Base-by-base conservation (phyloP, 768 basidiomycete genomes). In the Chalciporus piperatus region DNA sequence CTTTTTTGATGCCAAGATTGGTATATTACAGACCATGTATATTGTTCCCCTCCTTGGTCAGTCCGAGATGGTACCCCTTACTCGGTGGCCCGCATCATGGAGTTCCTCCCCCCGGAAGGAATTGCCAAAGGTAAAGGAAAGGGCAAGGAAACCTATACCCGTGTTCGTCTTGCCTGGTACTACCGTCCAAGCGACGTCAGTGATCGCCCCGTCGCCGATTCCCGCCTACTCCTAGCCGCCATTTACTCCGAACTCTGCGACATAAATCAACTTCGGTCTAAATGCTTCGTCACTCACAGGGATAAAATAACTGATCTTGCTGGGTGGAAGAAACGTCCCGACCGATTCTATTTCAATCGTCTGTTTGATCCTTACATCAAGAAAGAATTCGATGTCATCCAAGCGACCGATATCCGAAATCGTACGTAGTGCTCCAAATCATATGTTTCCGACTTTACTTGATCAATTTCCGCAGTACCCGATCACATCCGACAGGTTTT, bases 301-400 rank as follows among this genome's bases (percentile, higher is more conserved):
- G 94, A 98, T 77, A 92, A 93, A 75, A 94, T 96, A 61, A 85
- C 90, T 44, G 91, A 98, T 74, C 75, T 97, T 33, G 82, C 89
- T 64, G 87, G 85, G 6, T 98, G 92, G 92, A 98, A 94, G 76
- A 91, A 90, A 70, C 80, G 85, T 40, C 87, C 90, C 2, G 96
- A 99, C 71, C 83, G 91, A 58, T 99, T 99, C 78, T 97, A 95
- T 76, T 99, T 94, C 78, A 85, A 85, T 62, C 85, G 89, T 62
- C 78, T 98, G 25, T 99, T 96, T 67, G 96, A 98, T 74, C 93
- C 94, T 47, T 98, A 96, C 71, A 92, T 98, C 72, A 94, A 96
- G 76, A 90, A 91, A 70, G 95, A 98, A 72, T 98, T 96, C 70
- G 97, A 98, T 68, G 89, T 98, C 60, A 86, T 99, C 47, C 85